Conservation (phyloP, 2,329 filamentous ascomycete species). For the Orbilia quercus region DNA sequence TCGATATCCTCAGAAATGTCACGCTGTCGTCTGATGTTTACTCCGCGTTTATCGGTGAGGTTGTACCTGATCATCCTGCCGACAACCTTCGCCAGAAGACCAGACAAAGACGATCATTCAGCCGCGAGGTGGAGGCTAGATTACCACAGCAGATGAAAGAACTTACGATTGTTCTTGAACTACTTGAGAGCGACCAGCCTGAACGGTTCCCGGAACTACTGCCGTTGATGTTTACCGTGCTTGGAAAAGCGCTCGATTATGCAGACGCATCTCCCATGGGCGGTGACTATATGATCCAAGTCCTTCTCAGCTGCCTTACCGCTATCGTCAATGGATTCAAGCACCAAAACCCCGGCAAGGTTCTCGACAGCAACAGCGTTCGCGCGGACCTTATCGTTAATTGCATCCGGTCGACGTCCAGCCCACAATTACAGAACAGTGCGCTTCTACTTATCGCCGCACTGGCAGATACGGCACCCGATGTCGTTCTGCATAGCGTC, state of each 20-base stretch:
- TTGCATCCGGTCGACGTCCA: constrained; percentile 90
- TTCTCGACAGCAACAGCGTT: constrained; percentile 80
- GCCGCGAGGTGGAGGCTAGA: constrained; percentile 64
- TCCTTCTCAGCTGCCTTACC: constrained; percentile 83
- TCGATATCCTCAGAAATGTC: constrained; percentile 78
- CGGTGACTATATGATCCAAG: constrained; percentile 68
- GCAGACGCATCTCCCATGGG: constrained; percentile 87
- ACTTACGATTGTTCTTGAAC: constrained; percentile 86
- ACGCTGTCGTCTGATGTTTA: constrained; percentile 68
- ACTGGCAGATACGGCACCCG: constrained; percentile 86
- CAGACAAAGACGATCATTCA: constrained; percentile 70
- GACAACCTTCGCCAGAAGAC: constrained; percentile 43
- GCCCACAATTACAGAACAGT: constrained; percentile 91
- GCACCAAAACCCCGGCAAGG: constrained; percentile 23
- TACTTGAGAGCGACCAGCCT: constrained; percentile 83
- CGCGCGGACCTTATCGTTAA: constrained; percentile 92
- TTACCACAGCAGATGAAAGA: constrained; percentile 69
- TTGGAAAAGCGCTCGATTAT: constrained; percentile 83
- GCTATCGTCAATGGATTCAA: constrained; percentile 74
- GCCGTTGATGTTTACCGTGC: constrained; percentile 80
- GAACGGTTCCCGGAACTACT: constrained; percentile 80
- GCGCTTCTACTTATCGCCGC: constrained; percentile 88
- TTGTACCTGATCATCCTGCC: constrained; percentile 35
- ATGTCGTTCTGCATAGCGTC: constrained; percentile 91
- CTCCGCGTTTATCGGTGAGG: constrained; percentile 41